These are phyloP conservation scores for Elymus sibiricus DNA, from an alignment of 176 grass and related monocot genomes.

Conservation along the genomic window DNA sequence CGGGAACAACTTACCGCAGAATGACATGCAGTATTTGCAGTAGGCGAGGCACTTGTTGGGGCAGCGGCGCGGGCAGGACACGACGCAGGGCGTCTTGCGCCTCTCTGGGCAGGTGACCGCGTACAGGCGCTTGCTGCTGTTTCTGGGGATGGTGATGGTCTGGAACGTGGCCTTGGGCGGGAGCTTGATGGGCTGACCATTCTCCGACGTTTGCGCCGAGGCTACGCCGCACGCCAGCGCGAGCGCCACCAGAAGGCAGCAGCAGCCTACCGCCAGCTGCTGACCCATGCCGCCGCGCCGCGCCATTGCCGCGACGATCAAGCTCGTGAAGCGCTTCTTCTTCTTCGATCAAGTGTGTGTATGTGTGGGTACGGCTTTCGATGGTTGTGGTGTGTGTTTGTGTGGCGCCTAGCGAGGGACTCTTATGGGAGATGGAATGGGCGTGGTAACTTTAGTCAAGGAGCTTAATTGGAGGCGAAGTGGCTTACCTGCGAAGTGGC, in stretches of 20 bases:
- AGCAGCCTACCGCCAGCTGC: background rate
- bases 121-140: background rate
- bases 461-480: slow-evolving; percentile 25
- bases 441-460: background rate
- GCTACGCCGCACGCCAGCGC: background rate
- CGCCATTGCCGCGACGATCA: background rate
- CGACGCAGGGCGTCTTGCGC: background rate
- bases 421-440: background rate
- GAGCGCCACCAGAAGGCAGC: background rate
- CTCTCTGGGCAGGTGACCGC: slow-evolving; percentile 6
- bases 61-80: slow-evolving; percentile 13
- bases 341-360: background rate
- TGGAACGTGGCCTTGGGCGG: background rate
- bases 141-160: background rate
- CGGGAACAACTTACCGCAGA: slow-evolving; percentile 5
- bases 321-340: background rate
- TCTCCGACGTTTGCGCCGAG: background rate
- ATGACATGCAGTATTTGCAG: background rate
- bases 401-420: background rate
- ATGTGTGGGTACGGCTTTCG: background rate
- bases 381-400: background rate
- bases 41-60: slow-evolving; percentile 18
- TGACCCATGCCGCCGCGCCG: background rate
- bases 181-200: background rate
- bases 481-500: slow-evolving; percentile 13